Evolutionary conservation across 2,329 filamentous ascomycete species (phyloP), one percentile per base, ranked within the genome.

Genomic region (Aspergillus sp.): DNA sequence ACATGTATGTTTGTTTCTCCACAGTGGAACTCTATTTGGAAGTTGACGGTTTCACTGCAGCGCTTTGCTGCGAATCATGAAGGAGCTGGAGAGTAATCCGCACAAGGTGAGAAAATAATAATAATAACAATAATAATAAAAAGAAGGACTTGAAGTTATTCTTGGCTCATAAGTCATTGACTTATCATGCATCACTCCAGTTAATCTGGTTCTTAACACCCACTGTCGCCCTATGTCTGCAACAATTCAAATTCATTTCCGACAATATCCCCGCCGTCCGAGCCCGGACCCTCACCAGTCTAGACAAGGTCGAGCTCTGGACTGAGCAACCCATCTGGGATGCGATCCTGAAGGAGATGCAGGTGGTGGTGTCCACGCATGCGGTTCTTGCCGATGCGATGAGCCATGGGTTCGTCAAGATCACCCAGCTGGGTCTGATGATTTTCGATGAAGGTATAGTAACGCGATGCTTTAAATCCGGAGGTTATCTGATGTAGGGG

Each of bases 361-460:
- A 85, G 1, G 81, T 96, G n/a, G 84, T 96, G 5, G 82, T 96
- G 1, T 92, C 90, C 0, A 95, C 92, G 0, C 87, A 89, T 61
- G 87, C 90, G 61, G 83, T 96, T 1, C 80, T 96, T 11, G 78
- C 86, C 2, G 90, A 96, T 74, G 91, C 90, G 2, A 80, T 96
- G 42, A 79, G 77, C 1, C 90, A 95, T 75, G 90, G 83, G 0
- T 96, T 96, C 71, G 83, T 96, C 2, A 80, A 73, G 1, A 83
- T 96, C 68, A 71, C 79, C 0, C 80, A 79, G 2, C 75, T 96
- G 21, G 82, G 88, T 5, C 78, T 96, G 4, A 76, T 96, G 15
- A 83, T 96, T 0, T 90, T 96, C 67, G 92, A 96, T 69, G 92
- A 96, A 86, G 90, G 90, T 89, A 71, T 57, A 21, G 48, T 17